phyloP scores from a whole-genome alignment of 2,329 filamentous ascomycete species.

The Aaosphaeria pasadenensis region DNA sequence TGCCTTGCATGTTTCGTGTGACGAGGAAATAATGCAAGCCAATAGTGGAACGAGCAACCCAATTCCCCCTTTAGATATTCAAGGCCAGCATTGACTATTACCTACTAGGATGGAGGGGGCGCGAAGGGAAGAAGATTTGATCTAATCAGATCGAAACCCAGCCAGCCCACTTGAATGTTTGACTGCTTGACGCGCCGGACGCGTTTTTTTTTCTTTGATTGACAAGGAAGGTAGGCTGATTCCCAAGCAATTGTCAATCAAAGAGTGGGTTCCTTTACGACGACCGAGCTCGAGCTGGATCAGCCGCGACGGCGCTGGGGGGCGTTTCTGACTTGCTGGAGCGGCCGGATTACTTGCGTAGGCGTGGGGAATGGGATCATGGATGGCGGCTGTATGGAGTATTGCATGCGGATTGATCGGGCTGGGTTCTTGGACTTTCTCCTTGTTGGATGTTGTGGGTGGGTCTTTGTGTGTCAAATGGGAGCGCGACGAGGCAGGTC shows the following conservation, averaged over 20 bases:
- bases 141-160: conserved; percentile 6
- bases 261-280: conserved; percentile 5
- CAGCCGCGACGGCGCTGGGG: conserved; percentile 19
- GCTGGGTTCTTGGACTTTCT: too few relatives aligned
- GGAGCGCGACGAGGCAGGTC: conserved; percentile 27
- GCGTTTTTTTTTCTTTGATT: neutral
- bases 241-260: conserved; percentile 24
- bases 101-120: too few relatives aligned
- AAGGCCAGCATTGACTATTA: too few relatives aligned
- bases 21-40: conserved; percentile 3
- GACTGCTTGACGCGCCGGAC: neutral
- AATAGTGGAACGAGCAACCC: conserved; percentile 1
- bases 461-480: conserved; percentile 13
- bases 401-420: too few relatives aligned
- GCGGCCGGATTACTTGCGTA: too few relatives aligned
- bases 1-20: conserved; percentile 5
- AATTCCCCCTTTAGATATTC: too few relatives aligned
- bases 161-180: neutral
- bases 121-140: neutral
- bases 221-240: neutral
- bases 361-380: too few relatives aligned
- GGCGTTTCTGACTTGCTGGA: neutral
- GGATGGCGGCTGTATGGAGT: too few relatives aligned
- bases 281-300: conserved; percentile 22
- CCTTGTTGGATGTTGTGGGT: too few relatives aligned